Conservation (phyloP, 192 early-diverging fungal genomes). For the Backusella mclennaniae region DNA sequence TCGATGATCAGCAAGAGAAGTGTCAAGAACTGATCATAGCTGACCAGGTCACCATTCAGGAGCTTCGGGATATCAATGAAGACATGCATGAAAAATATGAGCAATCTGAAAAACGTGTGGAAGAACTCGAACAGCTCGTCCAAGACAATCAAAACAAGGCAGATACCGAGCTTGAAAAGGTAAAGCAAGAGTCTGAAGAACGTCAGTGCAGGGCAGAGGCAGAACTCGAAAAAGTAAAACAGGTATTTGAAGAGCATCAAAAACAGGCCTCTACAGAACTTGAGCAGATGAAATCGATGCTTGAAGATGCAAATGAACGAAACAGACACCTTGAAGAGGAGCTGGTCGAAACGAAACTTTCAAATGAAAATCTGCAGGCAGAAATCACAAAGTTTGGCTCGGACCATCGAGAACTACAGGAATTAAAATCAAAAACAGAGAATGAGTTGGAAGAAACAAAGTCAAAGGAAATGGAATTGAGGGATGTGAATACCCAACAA, state of each 20-base stretch:
- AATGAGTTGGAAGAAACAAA: background rate
- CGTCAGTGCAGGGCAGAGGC: background rate
- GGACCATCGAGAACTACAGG: background rate
- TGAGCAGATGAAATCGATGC: constrained; percentile 11
- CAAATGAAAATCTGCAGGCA: background rate
- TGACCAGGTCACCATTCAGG: constrained; percentile 14
- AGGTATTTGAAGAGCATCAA: background rate
- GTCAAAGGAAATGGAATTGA: background rate
- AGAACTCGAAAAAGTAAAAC: background rate
- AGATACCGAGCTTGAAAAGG: background rate
- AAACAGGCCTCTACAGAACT: background rate
- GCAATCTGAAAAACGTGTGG: constrained; percentile 5
- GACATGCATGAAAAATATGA: constrained; percentile 12
- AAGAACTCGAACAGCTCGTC: background rate
- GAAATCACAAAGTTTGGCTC: background rate
- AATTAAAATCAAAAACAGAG: background rate
- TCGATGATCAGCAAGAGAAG: constrained; percentile 15
- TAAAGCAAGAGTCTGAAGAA: background rate
- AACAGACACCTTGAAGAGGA: constrained; percentile 15
- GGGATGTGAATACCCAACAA: background rate
- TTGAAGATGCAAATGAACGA: constrained; percentile 18
- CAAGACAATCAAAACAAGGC: background rate
- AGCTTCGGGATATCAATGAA: constrained; percentile 28
- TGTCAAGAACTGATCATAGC: constrained; percentile 16
- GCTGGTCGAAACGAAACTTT: background rate